phyloP scores from a whole-genome alignment of 495 filamentous ascomycete genomes.

The Darksidea phi region DNA sequence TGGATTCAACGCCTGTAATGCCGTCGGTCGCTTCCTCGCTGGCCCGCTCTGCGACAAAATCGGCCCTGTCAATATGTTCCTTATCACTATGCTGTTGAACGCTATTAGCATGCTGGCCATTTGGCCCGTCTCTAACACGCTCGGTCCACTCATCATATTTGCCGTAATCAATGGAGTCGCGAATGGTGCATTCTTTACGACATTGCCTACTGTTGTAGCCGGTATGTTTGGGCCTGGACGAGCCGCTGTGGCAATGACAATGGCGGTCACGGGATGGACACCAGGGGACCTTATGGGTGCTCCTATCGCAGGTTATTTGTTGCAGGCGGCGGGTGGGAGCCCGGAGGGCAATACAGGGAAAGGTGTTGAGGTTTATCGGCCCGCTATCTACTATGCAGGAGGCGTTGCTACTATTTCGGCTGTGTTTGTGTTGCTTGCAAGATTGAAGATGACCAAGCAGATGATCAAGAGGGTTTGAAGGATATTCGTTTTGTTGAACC shows the following conservation, averaged over 20 bases:
- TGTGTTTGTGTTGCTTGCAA: slow-evolving; percentile 21
- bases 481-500: too few species aligned
- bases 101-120: slow-evolving; percentile 57
- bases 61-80: slow-evolving; percentile 54
- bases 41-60: slow-evolving; percentile 54
- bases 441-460: slow-evolving; percentile 18
- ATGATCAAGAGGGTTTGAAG: slow-evolving; percentile 19
- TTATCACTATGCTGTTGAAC: slow-evolving; percentile 49
- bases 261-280: slow-evolving; percentile 61
- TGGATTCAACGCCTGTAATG: slow-evolving; percentile 57
- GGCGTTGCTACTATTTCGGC: slow-evolving; percentile 15
- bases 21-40: slow-evolving; percentile 51
- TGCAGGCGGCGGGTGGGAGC: slow-evolving; percentile 54
- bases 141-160: slow-evolving; percentile 54
- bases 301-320: slow-evolving; percentile 59
- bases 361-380: slow-evolving; percentile 51
- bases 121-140: slow-evolving; percentile 55
- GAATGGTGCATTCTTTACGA: slow-evolving; percentile 60
- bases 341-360: slow-evolving; percentile 35
- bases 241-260: slow-evolving; percentile 59
- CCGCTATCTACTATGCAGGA: slow-evolving; percentile 60
- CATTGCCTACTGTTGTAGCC: slow-evolving; percentile 60
- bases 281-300: slow-evolving; percentile 48
- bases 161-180: slow-evolving; percentile 56
- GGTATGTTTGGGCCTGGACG: slow-evolving; percentile 56